These are phyloP conservation scores for Colletotrichum liaoningense DNA, from an alignment of 2,329 filamentous ascomycete genomes.

Conservation along the genomic window DNA sequence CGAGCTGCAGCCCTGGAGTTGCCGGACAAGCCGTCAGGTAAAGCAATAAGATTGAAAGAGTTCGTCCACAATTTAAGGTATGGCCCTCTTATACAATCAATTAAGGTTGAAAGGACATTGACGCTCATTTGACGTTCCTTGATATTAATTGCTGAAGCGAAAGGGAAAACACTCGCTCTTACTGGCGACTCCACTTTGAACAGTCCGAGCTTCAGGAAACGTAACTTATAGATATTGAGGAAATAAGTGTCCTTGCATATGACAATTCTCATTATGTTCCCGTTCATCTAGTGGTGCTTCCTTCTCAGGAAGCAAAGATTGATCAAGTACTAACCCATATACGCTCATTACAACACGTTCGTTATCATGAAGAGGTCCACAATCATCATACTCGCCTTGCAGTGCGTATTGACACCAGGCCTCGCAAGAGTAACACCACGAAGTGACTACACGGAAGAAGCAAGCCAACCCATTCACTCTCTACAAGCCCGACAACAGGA, in stretches of 20 bases:
- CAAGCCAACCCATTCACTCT: background rate
- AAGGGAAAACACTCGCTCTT: background rate
- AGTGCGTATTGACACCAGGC: background rate
- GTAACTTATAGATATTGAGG: background rate
- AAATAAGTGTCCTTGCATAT: background rate
- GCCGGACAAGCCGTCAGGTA: background rate
- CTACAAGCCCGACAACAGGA: background rate
- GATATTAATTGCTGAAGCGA: background rate
- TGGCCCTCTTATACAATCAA: background rate
- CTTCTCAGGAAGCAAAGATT: background rate
- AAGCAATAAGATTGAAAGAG: background rate
- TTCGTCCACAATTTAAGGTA: background rate
- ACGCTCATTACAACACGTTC: background rate
- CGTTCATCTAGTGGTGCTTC: background rate
- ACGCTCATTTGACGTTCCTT: background rate
- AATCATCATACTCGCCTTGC: background rate
- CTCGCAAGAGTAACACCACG: background rate
- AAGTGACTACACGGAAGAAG: background rate
- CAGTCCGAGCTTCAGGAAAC: background rate
- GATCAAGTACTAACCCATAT: background rate
- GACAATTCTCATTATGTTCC: background rate
- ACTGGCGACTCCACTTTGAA: background rate
- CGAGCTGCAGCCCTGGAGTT: background rate
- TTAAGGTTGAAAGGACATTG: background rate
- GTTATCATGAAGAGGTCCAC: background rate